Conservation (phyloP, 768 basidiomycete species). For the Phaeotremella fagi region DNA sequence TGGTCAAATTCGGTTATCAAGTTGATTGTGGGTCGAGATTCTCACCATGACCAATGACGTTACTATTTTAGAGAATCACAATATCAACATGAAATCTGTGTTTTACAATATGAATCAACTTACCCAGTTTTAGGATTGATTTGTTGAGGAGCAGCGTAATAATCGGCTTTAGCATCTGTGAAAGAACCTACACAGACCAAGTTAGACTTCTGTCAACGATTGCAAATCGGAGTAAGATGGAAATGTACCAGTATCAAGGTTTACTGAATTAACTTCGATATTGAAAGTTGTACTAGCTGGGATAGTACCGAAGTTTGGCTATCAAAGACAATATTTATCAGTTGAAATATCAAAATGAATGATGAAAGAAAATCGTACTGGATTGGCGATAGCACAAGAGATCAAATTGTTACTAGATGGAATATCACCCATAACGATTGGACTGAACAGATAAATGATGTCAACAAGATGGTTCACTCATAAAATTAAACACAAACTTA, state of each 20-base stretch:
- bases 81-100: not conserved
- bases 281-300: slow-evolving; percentile 55
- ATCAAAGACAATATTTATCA: not conserved
- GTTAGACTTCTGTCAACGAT: slow-evolving; percentile 3
- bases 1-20: too few relatives aligned
- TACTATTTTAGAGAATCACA: slow-evolving; percentile 29
- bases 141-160: slow-evolving; percentile 59
- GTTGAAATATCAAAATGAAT: not conserved
- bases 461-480: slow-evolving; percentile 10
- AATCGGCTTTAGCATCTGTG: slow-evolving; percentile 56
- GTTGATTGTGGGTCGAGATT: too few relatives aligned
- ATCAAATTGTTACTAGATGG: slow-evolving; percentile 52
- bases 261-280: slow-evolving; percentile 54
- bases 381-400: slow-evolving; percentile 49
- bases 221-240: not conserved
- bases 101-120: not conserved
- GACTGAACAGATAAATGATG: not conserved
- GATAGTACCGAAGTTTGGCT: slow-evolving; percentile 45
- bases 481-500: slow-evolving; percentile 1
- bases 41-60: slow-evolving; percentile 52
- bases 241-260: slow-evolving; percentile 23
- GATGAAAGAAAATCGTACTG: slow-evolving; percentile 39
- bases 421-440: not conserved
- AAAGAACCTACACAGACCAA: slow-evolving; percentile 54
- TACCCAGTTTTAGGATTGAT: slow-evolving; percentile 51